A percentile compares a stretch with the other conserved stretches of the same genome.
Evolutionary conservation across 2,329 filamentous ascomycete species (phyloP).

Genomic region (Elsinoe fawcettii): DNA sequence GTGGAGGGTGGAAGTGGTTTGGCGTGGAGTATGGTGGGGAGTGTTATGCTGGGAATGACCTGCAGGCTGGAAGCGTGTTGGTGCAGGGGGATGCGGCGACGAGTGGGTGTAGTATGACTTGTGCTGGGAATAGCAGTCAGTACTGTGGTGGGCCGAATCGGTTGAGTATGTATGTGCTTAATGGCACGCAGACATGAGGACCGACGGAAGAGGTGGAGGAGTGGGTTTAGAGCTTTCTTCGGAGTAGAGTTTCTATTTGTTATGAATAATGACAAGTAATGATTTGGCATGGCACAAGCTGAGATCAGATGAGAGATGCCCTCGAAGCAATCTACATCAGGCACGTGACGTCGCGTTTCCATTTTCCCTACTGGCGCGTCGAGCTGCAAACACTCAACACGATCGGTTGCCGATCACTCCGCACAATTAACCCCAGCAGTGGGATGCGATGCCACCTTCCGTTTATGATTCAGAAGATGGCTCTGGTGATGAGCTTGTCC

Average conservation of each 20-base stretch:
- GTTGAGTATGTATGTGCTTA: slow-evolving; percentile 23
- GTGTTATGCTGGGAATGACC: slow-evolving; percentile 29
- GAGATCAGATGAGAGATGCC: neutral
- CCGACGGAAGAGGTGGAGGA: neutral
- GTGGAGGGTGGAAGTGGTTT: slow-evolving; percentile 29
- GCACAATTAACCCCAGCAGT: neutral
- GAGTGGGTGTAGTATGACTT: slow-evolving; percentile 23
- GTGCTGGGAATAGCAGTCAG: slow-evolving; percentile 22
- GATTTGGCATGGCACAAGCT: neutral
- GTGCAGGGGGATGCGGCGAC: neutral
- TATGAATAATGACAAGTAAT: neutral
- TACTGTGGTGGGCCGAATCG: slow-evolving; percentile 26
- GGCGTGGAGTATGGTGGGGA: slow-evolving; percentile 33
- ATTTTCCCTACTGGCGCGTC: neutral
- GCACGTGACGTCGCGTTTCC: slow-evolving; percentile 4
- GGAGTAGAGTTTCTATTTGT: neutral
- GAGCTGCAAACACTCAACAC: slow-evolving; percentile 6
- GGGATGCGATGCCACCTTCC: neutral
- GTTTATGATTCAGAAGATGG: slow-evolving; percentile 5
- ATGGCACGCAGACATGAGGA: neutral
- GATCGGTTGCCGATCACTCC: slow-evolving; percentile 4
- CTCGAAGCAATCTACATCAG: neutral
- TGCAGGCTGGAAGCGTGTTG: slow-evolving; percentile 4
- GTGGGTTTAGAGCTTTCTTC: neutral
- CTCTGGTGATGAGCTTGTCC: neutral